Evolutionary conservation across 257 asterid species (phyloP).

Genomic region (Perilla frutescens): DNA sequence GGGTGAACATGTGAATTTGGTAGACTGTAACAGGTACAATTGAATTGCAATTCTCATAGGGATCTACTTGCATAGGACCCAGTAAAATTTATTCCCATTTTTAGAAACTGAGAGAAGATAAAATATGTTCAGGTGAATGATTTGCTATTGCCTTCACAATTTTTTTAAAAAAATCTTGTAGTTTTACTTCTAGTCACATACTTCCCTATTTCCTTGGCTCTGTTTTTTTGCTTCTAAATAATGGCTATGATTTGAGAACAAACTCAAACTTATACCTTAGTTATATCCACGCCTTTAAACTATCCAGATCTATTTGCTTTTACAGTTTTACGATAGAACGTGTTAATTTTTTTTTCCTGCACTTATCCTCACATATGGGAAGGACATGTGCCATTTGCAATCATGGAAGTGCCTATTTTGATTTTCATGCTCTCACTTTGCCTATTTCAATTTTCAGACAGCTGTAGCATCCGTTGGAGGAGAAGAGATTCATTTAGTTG

Average conservation of each 20-base stretch:
- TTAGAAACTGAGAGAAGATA: neutral
- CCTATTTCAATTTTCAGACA: slow-evolving; percentile 51
- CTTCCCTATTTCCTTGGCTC: neutral
- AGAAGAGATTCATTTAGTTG: slow-evolving; percentile 88
- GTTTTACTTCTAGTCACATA: neutral
- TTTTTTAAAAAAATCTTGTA: neutral
- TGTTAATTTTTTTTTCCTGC: neutral
- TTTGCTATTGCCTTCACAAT: neutral
- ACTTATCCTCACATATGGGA: slow-evolving; percentile 6
- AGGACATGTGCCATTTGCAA: neutral
- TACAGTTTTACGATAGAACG: neutral
- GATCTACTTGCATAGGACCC: neutral
- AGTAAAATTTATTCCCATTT: neutral
- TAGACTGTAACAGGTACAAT: neutral
- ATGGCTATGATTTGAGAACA: slow-evolving; percentile 2
- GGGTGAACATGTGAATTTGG: slow-evolving; percentile 13
- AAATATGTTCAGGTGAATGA: neutral
- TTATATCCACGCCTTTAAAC: neutral
- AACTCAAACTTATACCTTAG: neutral
- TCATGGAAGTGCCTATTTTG: neutral
- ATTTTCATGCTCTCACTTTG: slow-evolving; percentile 8
- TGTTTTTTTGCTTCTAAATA: slow-evolving; percentile 6
- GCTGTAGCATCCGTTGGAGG: slow-evolving; percentile 76
- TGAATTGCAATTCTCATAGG: neutral
- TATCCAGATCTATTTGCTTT: neutral